Conservation (phyloP, 2,329 filamentous ascomycete genomes). For the Blumeria hordei region DNA sequence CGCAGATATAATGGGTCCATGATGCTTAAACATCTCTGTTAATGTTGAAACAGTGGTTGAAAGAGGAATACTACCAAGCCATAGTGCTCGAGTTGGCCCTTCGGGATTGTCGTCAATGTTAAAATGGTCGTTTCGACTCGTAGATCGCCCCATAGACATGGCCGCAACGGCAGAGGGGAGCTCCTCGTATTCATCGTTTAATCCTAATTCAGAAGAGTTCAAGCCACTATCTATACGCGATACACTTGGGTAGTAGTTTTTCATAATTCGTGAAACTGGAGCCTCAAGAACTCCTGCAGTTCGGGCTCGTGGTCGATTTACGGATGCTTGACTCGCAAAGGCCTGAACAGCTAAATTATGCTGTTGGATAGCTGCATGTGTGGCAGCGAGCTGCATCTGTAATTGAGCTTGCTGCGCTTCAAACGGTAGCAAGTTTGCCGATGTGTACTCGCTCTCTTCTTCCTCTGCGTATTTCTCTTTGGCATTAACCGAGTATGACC, state of each 20-base stretch:
- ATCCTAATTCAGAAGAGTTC: constrained; percentile 47
- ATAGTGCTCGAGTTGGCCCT: constrained; percentile 75
- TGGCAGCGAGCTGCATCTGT: constrained; percentile 37
- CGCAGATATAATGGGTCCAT: constrained; percentile 73
- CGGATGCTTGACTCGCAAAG: constrained; percentile 63
- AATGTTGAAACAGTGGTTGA: constrained; percentile 91
- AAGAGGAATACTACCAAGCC: constrained; percentile 92
- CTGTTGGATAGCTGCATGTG: constrained; percentile 52
- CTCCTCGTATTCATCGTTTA: constrained; percentile 57
- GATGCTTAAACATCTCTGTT: constrained; percentile 85
- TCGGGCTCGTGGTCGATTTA: constrained; percentile 62
- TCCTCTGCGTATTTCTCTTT: constrained; percentile 91
- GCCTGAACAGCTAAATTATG: constrained; percentile 88
- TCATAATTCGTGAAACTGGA: constrained; percentile 24
- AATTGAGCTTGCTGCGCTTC: constrained; percentile 36
- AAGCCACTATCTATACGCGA: constrained; percentile 55
- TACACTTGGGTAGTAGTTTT: constrained; percentile 53
- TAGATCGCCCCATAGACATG: constrained; percentile 46
- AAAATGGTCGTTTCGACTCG: constrained; percentile 41
- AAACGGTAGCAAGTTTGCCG: constrained; percentile 22
- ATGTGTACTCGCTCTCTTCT: constrained; percentile 45
- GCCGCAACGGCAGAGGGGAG: constrained; percentile 62
- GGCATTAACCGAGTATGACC: constrained; percentile 95
- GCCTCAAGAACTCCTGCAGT: constrained; percentile 74
- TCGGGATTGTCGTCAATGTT: constrained; percentile 64